Conservation (phyloP, 75 land plant species). For the Selaginella moellendorffii region DNA sequence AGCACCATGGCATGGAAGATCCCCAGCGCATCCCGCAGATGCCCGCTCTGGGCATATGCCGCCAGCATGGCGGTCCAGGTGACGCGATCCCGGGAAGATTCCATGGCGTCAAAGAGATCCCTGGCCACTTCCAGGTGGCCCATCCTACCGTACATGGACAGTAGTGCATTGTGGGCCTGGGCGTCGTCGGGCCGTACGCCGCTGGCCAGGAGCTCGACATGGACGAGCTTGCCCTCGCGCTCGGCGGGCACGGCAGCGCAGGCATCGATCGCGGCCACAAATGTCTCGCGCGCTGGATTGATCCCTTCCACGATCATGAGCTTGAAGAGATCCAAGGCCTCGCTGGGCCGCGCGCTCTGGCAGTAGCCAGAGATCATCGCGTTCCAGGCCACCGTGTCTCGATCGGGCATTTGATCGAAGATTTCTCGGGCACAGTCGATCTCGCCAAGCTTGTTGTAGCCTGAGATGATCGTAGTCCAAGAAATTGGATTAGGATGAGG, state of each 20-base stretch:
- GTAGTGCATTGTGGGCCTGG: conserved; percentile 15
- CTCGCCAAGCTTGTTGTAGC: conserved; percentile 15
- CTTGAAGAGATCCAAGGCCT: conserved; percentile 16
- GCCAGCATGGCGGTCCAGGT: conserved; percentile 21
- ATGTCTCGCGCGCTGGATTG: neutral
- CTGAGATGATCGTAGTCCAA: neutral
- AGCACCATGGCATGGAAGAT: conserved; percentile 17
- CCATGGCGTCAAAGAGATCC: conserved; percentile 12
- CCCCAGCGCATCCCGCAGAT: conserved; percentile 11
- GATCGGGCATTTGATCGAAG: conserved; percentile 13
- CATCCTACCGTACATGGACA: conserved; percentile 25
- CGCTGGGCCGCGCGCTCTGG: neutral
- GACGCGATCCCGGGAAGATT: conserved; percentile 1
- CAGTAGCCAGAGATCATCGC: conserved; percentile 17
- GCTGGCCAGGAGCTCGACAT: neutral
- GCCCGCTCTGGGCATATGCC: conserved; percentile 20
- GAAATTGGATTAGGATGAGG: neutral
- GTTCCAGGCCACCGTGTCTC: conserved; percentile 24
- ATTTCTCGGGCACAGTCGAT: conserved; percentile 8
- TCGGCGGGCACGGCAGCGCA: neutral
- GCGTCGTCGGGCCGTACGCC: too few species aligned
- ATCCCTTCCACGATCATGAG: conserved; percentile 3
- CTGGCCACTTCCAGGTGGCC: conserved; percentile 17
- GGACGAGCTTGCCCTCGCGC: neutral
- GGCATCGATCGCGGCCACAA: neutral